Conservation (phyloP, 345 rosid genomes). For the Lepidium africanum region DNA sequence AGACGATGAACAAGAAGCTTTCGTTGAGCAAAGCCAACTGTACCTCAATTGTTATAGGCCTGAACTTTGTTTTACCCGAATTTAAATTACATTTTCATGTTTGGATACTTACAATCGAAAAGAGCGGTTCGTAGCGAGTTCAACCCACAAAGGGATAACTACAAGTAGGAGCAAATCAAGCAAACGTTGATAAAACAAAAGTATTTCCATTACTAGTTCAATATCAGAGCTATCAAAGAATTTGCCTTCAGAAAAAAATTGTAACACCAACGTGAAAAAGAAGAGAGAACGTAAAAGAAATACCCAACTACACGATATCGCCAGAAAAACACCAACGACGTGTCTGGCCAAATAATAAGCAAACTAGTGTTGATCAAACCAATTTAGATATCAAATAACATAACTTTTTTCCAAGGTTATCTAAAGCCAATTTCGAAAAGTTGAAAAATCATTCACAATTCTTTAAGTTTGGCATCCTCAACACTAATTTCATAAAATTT, state of each 20-base stretch:
- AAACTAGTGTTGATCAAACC: no score
- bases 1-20: background rate
- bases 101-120: slow-evolving; percentile 6
- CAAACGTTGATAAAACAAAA: background rate
- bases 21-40: background rate
- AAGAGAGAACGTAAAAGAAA: no score
- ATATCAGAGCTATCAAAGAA: background rate
- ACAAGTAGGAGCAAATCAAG: slow-evolving; percentile 9
- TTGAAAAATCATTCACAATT: no score
- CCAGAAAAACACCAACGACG: no score
- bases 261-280: background rate
- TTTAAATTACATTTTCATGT: background rate
- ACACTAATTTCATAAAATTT: background rate
- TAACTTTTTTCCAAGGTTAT: no score
- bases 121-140: background rate
- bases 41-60: background rate
- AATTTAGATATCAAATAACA: no score
- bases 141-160: slow-evolving; percentile 2
- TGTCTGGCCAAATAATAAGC: no score
- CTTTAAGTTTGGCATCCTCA: background rate
- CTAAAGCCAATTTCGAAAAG: no score
- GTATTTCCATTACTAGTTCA: background rate
- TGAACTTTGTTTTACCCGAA: background rate
- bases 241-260: background rate
- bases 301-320: no score